Evolutionary conservation across 441 rosid species (phyloP), one percentile per base, ranked within the genome.

Genomic region (Pelargonium fulgidum): DNA sequence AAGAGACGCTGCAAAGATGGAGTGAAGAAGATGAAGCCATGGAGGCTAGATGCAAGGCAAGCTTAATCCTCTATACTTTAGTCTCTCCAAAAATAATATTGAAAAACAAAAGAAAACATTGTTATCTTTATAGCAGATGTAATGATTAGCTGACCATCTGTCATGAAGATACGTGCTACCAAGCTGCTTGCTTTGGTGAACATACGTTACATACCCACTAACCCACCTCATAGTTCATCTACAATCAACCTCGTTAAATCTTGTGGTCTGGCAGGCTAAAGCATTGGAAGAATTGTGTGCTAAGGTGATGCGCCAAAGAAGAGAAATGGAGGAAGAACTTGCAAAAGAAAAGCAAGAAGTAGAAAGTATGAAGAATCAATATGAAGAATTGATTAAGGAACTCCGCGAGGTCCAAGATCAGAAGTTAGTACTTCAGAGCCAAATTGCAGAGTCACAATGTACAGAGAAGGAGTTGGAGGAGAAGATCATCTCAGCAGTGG

Each of bases 401-500:
- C 81, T 87, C 61, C 85, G 75, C 71, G 67, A 66, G 36, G 88
- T 87, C 69, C 83, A 74, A 64, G 82, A 79, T 68, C 87, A 87
- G 70, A 91, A 74, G 70, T 80, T 71, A 54, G 73, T 42, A 61
- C 83, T 89, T 47, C 82, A 82, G 80, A 79, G 73, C 69, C 92
- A 79, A 77, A 62, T 84, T 45, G 70, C 77, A 19, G 87, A 84
- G 68, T 80, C 87, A 20, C 78, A 76, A 69, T 59, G 69, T 67
- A 50, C 26, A 64, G 85, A 68, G 67, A 80, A 81, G 78, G 89
- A 85, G 72, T 81, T 87, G 75, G 96, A 92, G 78, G 92, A 84
- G 82, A 91, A 93, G 83, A 83, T 93, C 44, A 48, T 86, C 33
- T 85, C 95, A 16, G 98, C 97, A 11, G 93, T 88, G 76, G 85